Percentiles rank a stretch among this genome's conserved stretches.
phyloP scores from a whole-genome alignment of 257 asterid genomes.

The Schizonepeta tenuifolia region DNA sequence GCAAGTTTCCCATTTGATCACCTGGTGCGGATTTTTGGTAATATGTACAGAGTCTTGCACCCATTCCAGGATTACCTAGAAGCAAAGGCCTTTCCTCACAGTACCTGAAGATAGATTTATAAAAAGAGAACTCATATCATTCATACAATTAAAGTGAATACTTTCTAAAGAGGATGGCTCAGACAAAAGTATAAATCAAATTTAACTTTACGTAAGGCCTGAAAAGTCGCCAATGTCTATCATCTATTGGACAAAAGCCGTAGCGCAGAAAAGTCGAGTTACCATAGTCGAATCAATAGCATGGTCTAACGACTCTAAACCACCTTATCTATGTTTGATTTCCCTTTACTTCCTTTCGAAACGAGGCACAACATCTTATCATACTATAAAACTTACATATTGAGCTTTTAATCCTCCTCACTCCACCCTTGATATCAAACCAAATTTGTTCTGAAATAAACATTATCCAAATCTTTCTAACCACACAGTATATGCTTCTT shows the following conservation, averaged over 20 bases:
- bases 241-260: conserved; percentile 8
- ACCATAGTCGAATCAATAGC: conserved; percentile 5
- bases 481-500: background rate
- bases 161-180: conserved; percentile 7
- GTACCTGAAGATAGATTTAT: conserved; percentile 58
- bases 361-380: conserved; percentile 4
- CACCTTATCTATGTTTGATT: background rate
- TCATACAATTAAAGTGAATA: background rate
- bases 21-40: conserved; percentile 80
- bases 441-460: no score
- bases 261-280: background rate
- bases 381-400: background rate
- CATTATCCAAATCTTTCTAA: no score
- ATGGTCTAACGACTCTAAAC: background rate
- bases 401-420: background rate
- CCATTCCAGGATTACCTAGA: conserved; percentile 95
- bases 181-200: conserved; percentile 5
- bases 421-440: background rate
- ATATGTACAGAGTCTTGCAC: conserved; percentile 95
- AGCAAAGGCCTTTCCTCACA: conserved; percentile 99
- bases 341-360: conserved; percentile 1
- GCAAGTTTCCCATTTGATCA: conserved; percentile 70
- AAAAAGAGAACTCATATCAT: conserved; percentile 30
- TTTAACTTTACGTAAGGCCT: background rate
- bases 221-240: background rate